These are phyloP conservation scores for Jacaranda copaia DNA, from an alignment of 257 asterid genomes.

Conservation along the genomic window DNA sequence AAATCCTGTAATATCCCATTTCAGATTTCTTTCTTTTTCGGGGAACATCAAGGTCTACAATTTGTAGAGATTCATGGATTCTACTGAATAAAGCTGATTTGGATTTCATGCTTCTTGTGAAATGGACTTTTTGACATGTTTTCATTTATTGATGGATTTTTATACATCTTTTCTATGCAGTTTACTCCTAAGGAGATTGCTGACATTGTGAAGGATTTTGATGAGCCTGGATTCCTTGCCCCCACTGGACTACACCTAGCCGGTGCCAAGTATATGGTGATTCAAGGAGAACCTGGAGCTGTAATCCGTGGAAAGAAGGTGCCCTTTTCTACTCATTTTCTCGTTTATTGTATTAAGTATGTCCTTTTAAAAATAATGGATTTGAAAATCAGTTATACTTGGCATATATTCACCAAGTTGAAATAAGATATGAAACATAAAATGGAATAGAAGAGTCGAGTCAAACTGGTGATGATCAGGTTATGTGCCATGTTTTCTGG, in stretches of 20 bases:
- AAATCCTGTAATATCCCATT: neutral
- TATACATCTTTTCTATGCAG: constrained; percentile 32
- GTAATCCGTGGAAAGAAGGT: constrained; percentile 70
- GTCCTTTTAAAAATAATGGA: too few relatives aligned
- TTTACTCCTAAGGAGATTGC: constrained; percentile 49
- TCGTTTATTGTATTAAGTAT: neutral
- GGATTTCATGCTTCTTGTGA: neutral
- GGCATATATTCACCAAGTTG: neutral
- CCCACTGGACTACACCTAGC: constrained; percentile 59
- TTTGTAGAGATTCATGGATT: neutral
- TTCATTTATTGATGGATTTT: neutral
- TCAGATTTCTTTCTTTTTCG: neutral
- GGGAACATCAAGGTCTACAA: neutral
- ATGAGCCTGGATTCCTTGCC: constrained; percentile 69
- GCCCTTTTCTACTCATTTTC: neutral
- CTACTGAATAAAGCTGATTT: neutral
- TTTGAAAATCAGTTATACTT: neutral
- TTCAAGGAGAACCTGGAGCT: constrained; percentile 66
- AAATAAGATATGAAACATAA: neutral
- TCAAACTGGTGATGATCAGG: neutral
- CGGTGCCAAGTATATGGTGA: constrained; percentile 68
- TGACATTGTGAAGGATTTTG: constrained; percentile 57
- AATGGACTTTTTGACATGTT: neutral
- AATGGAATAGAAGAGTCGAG: too few relatives aligned
- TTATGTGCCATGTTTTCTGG: neutral